Evolutionary conservation across 139 green algal species (phyloP).

Genomic region (Tetradesmus obliquus): DNA sequence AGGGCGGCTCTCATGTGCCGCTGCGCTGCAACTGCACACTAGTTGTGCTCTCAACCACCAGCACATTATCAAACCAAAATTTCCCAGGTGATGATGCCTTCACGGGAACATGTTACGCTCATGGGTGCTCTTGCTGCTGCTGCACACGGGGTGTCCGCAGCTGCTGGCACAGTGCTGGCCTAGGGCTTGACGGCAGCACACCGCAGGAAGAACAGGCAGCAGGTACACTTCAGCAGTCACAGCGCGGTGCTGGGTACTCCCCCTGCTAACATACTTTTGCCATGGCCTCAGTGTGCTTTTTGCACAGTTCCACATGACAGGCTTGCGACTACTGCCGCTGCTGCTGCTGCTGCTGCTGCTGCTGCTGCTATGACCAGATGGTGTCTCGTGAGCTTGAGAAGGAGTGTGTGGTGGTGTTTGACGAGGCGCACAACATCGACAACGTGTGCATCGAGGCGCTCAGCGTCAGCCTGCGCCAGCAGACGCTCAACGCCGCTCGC

Average conservation of each 20-base stretch:
- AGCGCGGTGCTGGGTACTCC: not conserved
- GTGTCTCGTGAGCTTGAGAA: constrained; percentile 98
- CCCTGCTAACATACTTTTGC: not conserved
- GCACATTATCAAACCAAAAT: constrained; percentile 98
- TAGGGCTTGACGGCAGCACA: no score
- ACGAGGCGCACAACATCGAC: constrained; percentile 99
- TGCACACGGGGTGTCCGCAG: no score
- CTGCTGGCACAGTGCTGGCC: no score
- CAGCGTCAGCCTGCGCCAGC: constrained; percentile 85
- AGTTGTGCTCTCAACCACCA: constrained; percentile 99
- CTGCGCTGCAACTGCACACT: constrained; percentile 53
- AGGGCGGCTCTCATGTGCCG: no score
- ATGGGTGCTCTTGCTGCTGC: no score
- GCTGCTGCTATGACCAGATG: constrained; percentile 53
- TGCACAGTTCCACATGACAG: not conserved
- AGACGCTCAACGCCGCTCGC: constrained; percentile 89
- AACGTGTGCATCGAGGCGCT: constrained; percentile 99
- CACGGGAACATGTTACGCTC: no score
- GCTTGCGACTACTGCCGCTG: not conserved
- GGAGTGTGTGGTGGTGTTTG: constrained; percentile 99
- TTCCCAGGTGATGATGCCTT: constrained; percentile 13
- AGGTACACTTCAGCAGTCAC: not conserved
- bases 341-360: not conserved
- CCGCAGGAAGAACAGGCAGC: no score
- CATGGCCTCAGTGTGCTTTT: not conserved